Evolutionary conservation across 2,329 filamentous ascomycete species (phyloP).

Genomic region (Nothomitra cinnamomea): DNA sequence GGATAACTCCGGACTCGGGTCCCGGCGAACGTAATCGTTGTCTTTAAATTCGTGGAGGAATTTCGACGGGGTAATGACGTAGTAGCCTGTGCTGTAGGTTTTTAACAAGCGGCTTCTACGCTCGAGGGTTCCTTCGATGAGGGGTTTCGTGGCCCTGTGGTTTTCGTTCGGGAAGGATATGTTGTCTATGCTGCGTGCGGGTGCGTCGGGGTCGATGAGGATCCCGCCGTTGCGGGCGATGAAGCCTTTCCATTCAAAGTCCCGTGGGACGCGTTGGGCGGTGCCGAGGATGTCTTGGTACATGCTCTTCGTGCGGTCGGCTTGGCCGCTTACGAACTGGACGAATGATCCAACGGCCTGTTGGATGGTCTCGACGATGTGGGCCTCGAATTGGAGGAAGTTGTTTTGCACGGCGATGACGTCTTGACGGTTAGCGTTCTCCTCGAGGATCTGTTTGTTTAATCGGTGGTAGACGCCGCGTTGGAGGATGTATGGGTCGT

Average conservation of each 20-base stretch:
- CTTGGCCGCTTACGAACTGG: slow-evolving; percentile 61
- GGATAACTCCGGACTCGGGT: slow-evolving; percentile 70
- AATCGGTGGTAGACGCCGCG: slow-evolving; percentile 70
- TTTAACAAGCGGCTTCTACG: slow-evolving; percentile 79
- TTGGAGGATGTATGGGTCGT: slow-evolving; percentile 80
- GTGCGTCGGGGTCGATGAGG: slow-evolving; percentile 61
- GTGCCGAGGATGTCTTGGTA: slow-evolving; percentile 70
- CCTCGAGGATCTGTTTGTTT: slow-evolving; percentile 78
- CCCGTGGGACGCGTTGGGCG: slow-evolving; percentile 58
- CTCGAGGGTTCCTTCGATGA: slow-evolving; percentile 80
- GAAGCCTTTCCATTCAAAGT: slow-evolving; percentile 91
- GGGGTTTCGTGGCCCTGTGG: slow-evolving; percentile 59
- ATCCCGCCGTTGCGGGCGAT: slow-evolving; percentile 49
- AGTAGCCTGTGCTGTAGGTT: slow-evolving; percentile 68
- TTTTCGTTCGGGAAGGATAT: slow-evolving; percentile 80
- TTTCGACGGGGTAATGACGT: slow-evolving; percentile 73
- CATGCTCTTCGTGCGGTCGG: slow-evolving; percentile 63
- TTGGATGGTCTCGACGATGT: slow-evolving; percentile 70
- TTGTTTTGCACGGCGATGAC: slow-evolving; percentile 81
- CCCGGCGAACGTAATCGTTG: slow-evolving; percentile 54
- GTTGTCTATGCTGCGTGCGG: slow-evolving; percentile 54
- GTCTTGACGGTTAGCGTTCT: slow-evolving; percentile 92
- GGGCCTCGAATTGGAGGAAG: slow-evolving; percentile 73
- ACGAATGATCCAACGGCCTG: slow-evolving; percentile 69
- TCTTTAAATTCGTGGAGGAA: slow-evolving; percentile 96